Evolutionary conservation across 352 stramenopile species (phyloP), one percentile per base, ranked within the genome.

Genomic region (Phytopythium boreale): DNA sequence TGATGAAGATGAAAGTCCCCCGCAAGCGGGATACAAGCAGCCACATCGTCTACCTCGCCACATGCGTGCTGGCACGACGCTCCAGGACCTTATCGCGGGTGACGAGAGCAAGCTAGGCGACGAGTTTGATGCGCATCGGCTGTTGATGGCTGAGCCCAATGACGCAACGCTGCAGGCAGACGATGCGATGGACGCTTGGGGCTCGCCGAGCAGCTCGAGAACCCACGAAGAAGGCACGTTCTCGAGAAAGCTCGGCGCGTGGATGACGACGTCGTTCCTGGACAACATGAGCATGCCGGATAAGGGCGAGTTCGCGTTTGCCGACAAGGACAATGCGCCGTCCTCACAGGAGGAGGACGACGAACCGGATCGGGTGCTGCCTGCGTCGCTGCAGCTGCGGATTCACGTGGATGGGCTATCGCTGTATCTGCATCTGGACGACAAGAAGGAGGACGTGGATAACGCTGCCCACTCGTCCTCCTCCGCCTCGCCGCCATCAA

Each of bases 341-440:
- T 10, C 22, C 26, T 10, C 47, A 22, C 59, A 62, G n/a, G 67
- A 70, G 20, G 31, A n/a, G 2, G 62, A 62, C 12, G 64, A 78
- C 29, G 67, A 75, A 37, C 24, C 60, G 9, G 66, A 83, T n/a
- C 70, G 75, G 39, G 62, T 76, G 36, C 29, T 72, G 19, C 63
- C 70, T 19, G 83, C 85, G 44, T 77, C 71, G 14, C 82, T 92
- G 58, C 86, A 94, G 55, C 60, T 92, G n/a, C 80, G 86, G n/a
- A 62, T 94, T 44, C 80, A 89, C 27, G 83, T 92, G 5, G 72
- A 82, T 56, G 86, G 83, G 8, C 71, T 94, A 17, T 84, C 80
- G 8, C 39, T 94, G 4, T 84, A 87, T 51, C 63, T 94, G 34
- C 82, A 94, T 55, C 65, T 89, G 52, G 63, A 79, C 49, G 69